Evolutionary conservation across 306 rosid genomes (phyloP), one percentile per base, ranked within the genome.

Genomic region (Cicer yamashitae): DNA sequence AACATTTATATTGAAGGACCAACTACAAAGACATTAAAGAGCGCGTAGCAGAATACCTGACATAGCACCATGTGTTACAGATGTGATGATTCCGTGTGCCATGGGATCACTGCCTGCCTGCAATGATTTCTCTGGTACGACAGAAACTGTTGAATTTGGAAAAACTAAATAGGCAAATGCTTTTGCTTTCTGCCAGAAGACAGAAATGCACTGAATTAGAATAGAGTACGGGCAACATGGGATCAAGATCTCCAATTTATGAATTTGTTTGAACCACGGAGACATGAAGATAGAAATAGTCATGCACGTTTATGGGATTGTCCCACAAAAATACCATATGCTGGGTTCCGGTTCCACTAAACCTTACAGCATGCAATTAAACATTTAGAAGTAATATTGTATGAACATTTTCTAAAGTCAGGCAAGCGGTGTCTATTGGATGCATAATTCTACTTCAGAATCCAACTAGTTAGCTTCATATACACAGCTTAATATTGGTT

Each of bases 21-120:
- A 48, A 30, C 30, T 8, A 34, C 38, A 56, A 17, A 73, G n/a
- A 15, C 2, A 67, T 70, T 8, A 10, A 61, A 47, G 18, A 39
- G 68, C 20, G 43, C 34, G 65, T 56, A 61, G 52, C 18, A 68
- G 15, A 82, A 79, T 85, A 94, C 99, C 97, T 83, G 92, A 73
- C 97, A 94, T 90, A 76, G 90, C 87, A 67, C 97, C 97, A 58
- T 84, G 99, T 62, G 97, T 94, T 64, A 89, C 89, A 70, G 99
- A 94, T 70, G 99, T 88, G 48, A 92, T 86, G 84, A 94, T 77
- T 73, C 97, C 97, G 45, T 92, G 83, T 74, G 90, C 91, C 85
- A 77, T 40, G n/a, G 96, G 93, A 73, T 92, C 96, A 25, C 81
- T 86, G 17, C 74, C 84, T 34, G 8, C 87, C 43, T 61, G 74